These are phyloP conservation scores for Mollisiaceae sp. DNA, from an alignment of 2,329 filamentous ascomycete species.

Conservation along the genomic window DNA sequence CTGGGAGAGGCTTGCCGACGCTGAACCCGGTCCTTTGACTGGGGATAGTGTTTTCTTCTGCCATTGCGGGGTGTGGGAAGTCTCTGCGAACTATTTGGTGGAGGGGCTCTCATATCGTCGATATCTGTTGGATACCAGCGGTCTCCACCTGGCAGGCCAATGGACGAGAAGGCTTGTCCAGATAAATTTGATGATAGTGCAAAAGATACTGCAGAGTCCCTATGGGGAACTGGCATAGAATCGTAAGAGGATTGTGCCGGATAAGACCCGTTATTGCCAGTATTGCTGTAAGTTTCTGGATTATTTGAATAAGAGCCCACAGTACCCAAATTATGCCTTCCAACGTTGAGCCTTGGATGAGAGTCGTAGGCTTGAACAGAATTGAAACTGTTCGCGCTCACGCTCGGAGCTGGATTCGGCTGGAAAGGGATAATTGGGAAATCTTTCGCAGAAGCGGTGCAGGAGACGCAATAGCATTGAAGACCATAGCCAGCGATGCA, in stretches of 20 bases:
- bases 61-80: background rate
- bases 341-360: background rate
- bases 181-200: background rate
- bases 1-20: background rate
- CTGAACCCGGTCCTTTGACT: background rate
- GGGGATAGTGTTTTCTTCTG: background rate
- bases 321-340: background rate
- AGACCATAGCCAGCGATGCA: background rate
- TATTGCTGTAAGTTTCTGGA: constrained; percentile 1
- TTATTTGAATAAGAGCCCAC: background rate
- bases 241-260: background rate
- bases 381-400: background rate
- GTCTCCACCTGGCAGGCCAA: background rate
- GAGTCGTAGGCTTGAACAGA: background rate
- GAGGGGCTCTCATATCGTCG: constrained; percentile 7
- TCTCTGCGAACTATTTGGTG: background rate
- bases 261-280: background rate
- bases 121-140: background rate
- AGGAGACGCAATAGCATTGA: background rate
- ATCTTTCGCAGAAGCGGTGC: background rate
- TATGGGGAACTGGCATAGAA: background rate
- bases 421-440: background rate
- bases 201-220: background rate
- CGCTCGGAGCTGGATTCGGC: background rate
- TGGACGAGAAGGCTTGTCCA: background rate